phyloP scores from a whole-genome alignment of 1,284 basidiomycete genomes.

The Irpex sp. region DNA sequence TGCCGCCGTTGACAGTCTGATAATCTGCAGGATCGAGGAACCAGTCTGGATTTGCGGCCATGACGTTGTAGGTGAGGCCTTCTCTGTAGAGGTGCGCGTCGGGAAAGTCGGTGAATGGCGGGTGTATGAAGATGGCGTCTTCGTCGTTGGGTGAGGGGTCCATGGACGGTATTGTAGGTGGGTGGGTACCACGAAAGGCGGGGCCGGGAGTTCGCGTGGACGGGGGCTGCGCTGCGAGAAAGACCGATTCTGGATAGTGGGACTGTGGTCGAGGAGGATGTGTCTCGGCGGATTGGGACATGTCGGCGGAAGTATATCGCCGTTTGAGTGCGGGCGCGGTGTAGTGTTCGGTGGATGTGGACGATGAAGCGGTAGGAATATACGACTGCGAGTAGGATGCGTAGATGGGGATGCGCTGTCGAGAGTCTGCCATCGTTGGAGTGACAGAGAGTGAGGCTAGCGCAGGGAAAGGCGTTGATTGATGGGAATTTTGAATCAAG shows the following conservation, averaged over 20 bases:
- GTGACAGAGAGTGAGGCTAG: constrained; percentile 2
- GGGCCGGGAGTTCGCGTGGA: not conserved
- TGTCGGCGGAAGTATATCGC: constrained; percentile 39
- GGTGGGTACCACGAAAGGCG: constrained; percentile 14
- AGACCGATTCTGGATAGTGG: constrained; percentile 15
- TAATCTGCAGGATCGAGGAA: constrained; percentile 71
- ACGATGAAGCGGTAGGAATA: not conserved
- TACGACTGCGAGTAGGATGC: constrained; percentile 16
- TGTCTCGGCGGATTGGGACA: constrained; percentile 37
- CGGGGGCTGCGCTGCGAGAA: constrained; percentile 13
- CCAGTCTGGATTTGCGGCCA: constrained; percentile 73
- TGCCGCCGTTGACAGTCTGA: constrained; percentile 38
- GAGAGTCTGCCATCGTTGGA: constrained; percentile 19
- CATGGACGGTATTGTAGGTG: constrained; percentile 36
- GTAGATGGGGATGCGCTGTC: constrained; percentile 17
- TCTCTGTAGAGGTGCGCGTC: constrained; percentile 55
- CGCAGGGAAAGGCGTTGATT: constrained; percentile 10
- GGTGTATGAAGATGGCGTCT: constrained; percentile 62
- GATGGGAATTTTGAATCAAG: constrained; percentile 5
- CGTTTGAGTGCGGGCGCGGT: constrained; percentile 38
- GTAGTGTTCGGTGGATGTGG: not conserved
- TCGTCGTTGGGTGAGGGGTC: constrained; percentile 65
- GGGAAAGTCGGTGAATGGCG: constrained; percentile 66
- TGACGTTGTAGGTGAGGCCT: constrained; percentile 62
- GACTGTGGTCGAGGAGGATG: constrained; percentile 59